Conservation (phyloP, 1,139 yeast genomes). For the Arxiozyma bovina region DNA sequence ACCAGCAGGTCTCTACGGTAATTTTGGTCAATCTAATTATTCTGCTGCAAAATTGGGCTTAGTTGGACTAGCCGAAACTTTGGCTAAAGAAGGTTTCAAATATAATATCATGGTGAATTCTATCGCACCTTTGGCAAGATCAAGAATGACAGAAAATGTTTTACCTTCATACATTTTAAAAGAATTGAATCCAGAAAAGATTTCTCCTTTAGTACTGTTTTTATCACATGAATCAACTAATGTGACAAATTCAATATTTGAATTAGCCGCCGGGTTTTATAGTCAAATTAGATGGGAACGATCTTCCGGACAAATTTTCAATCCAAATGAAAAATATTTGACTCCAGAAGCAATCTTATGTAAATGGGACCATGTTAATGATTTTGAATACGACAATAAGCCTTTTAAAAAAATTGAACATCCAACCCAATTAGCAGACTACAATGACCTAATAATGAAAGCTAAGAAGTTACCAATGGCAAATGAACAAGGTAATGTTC, state of each 20-base stretch:
- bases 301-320: slow-evolving; percentile 75
- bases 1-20: slow-evolving; percentile 94
- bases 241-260: slow-evolving; percentile 69
- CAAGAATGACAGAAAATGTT: slow-evolving; percentile 90
- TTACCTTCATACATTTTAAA: slow-evolving; percentile 80
- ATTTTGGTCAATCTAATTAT: slow-evolving; percentile 94
- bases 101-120: slow-evolving; percentile 78
- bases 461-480: slow-evolving; percentile 43
- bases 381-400: slow-evolving; percentile 45
- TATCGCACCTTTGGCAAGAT: slow-evolving; percentile 90
- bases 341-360: slow-evolving; percentile 80
- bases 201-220: slow-evolving; percentile 82
- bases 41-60: slow-evolving; percentile 88
- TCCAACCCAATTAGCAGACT: slow-evolving; percentile 59
- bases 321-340: slow-evolving; percentile 57
- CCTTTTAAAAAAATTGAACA: slow-evolving; percentile 51
- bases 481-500: slow-evolving; percentile 43
- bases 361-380: slow-evolving; percentile 54
- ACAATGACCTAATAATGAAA: slow-evolving; percentile 43
- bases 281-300: slow-evolving; percentile 95
- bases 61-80: slow-evolving; percentile 86
- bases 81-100: slow-evolving; percentile 87
- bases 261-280: slow-evolving; percentile 90
- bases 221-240: slow-evolving; percentile 55
- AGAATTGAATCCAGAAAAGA: slow-evolving; percentile 74